Base-by-base conservation (phyloP, 768 basidiomycete species). In the Termitomyces heimii region DNA sequence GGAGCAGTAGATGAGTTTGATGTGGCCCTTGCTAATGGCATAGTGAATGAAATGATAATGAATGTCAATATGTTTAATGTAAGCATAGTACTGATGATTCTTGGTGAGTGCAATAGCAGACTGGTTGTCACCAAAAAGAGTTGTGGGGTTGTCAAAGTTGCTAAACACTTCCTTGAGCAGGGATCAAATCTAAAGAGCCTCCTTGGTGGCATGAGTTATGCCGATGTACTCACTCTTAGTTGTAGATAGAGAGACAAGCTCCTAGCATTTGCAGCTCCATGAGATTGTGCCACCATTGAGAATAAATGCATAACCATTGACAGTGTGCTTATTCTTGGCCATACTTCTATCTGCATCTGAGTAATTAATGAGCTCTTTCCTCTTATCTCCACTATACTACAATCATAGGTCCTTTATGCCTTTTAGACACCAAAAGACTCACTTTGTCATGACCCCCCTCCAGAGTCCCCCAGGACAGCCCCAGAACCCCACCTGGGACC, bases 111-210 rank as follows among this genome's bases (percentile, higher is more conserved):
- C 45, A 24, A 62, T 60, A 0, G 61, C 52, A 2, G 39, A 54
- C 28, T 62, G 45, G 24, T 53, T 59, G 53, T 62, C 55, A 3
- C 29, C 8, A 31, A 48, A 59, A 4, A 62, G 34, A 13, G 47
- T 57, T 0, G 45, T 57, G 4, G 56, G 35, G 18, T 51, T 8
- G 5, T 45, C 10, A 10, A 46, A 4, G 5, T 13, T 26, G n/a
- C 55, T 48, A 32, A 62, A 68, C 16, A 74, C 45, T 29, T 57
- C 39, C 0, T 56, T 52, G 4, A 73, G 48, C 13, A 70, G 61
- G 2, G 37, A 55, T 8, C 58, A 60, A 48, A 71, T 57, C 73
- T 73, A 78, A 34, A 73, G 53, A 0, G 63, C 65, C 50, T 77
- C 65, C 44, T 70, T 61, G 0, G 65, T 61, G 1, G 67, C 68